Percentiles rank a stretch among this genome's conserved stretches.
Conservation (phyloP, 192 early-diverging fungal genomes). For the Coemansia sp. region DNA sequence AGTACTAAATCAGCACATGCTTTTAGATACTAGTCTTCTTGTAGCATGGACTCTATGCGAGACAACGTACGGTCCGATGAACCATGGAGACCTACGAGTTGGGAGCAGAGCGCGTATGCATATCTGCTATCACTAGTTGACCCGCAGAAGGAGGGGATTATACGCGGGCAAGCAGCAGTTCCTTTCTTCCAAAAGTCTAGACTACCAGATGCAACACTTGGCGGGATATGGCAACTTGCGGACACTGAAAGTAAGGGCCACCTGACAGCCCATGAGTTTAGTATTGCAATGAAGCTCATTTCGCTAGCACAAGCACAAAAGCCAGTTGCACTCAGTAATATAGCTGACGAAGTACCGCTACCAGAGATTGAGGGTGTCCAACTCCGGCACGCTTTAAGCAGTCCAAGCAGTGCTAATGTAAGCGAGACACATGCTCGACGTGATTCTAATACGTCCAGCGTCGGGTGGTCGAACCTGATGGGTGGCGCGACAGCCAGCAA, state of each 20-base stretch:
- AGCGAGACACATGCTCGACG: slow-evolving; percentile 21
- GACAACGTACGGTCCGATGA: slow-evolving; percentile 21
- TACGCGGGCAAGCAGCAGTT: slow-evolving; percentile 69
- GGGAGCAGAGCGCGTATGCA: slow-evolving; percentile 63
- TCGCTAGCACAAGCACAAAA: slow-evolving; percentile 78
- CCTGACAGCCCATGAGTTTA: slow-evolving; percentile 70
- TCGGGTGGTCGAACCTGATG: slow-evolving; percentile 35
- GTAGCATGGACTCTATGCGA: slow-evolving; percentile 23
- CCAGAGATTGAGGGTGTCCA: slow-evolving; percentile 62
- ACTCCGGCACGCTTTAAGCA: slow-evolving; percentile 11
- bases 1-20: neutral
- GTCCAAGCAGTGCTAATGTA: slow-evolving; percentile 4
- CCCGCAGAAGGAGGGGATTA: slow-evolving; percentile 59
- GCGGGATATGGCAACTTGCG: slow-evolving; percentile 85
- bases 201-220: slow-evolving; percentile 61
- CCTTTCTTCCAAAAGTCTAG: slow-evolving; percentile 72
- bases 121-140: slow-evolving; percentile 65
- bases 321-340: slow-evolving; percentile 53
- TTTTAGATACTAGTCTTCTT: neutral
- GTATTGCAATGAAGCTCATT: slow-evolving; percentile 84
- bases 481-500: slow-evolving; percentile 4
- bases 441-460: slow-evolving; percentile 41
- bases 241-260: slow-evolving; percentile 76
- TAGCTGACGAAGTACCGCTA: slow-evolving; percentile 52
- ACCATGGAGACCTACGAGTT: slow-evolving; percentile 56